phyloP scores from a whole-genome alignment of 2,329 filamentous ascomycete species.

The Chrysosporium keratinophilum region DNA sequence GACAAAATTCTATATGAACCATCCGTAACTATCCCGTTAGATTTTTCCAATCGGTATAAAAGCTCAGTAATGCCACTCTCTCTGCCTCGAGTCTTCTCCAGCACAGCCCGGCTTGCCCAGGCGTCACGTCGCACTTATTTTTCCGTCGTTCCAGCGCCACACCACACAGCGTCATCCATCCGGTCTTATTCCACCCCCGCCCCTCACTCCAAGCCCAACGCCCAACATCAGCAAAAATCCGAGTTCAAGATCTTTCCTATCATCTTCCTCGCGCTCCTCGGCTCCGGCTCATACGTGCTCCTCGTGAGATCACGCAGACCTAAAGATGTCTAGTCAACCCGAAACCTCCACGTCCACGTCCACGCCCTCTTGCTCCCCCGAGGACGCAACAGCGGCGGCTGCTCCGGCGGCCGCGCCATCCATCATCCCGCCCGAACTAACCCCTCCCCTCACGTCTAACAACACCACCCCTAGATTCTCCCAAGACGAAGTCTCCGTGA shows the following conservation, averaged over 20 bases:
- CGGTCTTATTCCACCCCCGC: conserved; percentile 7
- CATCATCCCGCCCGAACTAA: conserved; percentile 23
- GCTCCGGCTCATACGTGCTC: conserved; percentile 41
- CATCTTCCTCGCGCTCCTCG: conserved; percentile 37
- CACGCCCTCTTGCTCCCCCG: conserved; percentile 19
- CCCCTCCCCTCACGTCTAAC: conserved; percentile 40
- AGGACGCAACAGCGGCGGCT: background rate
- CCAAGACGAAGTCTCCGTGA: conserved; percentile 69
- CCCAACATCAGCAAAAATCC: conserved; percentile 23
- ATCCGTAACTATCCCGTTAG: background rate
- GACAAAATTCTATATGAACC: background rate
- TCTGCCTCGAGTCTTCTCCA: conserved; percentile 4
- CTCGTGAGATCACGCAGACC: conserved; percentile 42
- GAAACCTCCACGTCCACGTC: background rate
- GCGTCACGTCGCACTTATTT: background rate
- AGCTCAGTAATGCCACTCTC: conserved; percentile 5
- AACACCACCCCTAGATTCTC: conserved; percentile 63
- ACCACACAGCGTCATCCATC: background rate
- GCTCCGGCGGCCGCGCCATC: conserved; percentile 19
- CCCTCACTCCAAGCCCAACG: conserved; percentile 9
- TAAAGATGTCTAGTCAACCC: conserved; percentile 14
- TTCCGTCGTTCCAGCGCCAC: conserved; percentile 2
- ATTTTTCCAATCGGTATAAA: background rate
- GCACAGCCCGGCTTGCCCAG: conserved; percentile 8
- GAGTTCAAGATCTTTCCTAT: conserved; percentile 36